Conservation (phyloP, 2,329 filamentous ascomycete genomes). For the Colletotrichum sansevieriae region DNA sequence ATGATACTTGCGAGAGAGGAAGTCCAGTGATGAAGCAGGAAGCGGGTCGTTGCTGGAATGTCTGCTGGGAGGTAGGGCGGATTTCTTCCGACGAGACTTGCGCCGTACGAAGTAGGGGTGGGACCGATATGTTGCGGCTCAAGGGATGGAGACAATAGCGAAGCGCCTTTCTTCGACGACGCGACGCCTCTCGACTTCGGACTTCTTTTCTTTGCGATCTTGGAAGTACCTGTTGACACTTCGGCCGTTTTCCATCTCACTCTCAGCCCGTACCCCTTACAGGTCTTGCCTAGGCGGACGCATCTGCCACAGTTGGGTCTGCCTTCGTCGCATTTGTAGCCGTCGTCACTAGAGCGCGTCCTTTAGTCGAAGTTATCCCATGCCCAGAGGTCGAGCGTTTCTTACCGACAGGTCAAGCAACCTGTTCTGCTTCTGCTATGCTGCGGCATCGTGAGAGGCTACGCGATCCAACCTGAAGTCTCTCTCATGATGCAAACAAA, state of each 20-base stretch:
- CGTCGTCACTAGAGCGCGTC: conserved; percentile 45
- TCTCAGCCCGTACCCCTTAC: conserved; percentile 49
- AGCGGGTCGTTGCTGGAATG: conserved; percentile 28
- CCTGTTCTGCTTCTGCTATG: conserved; percentile 35
- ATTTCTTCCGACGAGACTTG: conserved; percentile 24
- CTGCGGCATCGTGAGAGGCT: conserved; percentile 12
- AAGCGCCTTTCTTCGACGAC: fast-evolving
- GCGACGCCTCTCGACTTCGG: not conserved
- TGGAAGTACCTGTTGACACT: not conserved
- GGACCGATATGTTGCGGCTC: not conserved
- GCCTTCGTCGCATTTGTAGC: conserved; percentile 51
- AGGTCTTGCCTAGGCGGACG: conserved; percentile 47
- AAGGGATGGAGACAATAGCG: not conserved
- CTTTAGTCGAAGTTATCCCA: not conserved
- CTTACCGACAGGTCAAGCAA: conserved; percentile 33
- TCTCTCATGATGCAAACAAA: not conserved
- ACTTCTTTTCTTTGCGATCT: conserved; percentile 4
- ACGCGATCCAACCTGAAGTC: not conserved
- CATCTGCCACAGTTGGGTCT: conserved; percentile 50
- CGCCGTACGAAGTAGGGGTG: not conserved
- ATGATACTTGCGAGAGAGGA: conserved; percentile 46
- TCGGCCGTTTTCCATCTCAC: conserved; percentile 47
- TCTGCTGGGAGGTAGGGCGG: conserved; percentile 17
- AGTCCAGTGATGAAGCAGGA: conserved; percentile 49
- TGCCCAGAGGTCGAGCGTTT: fast-evolving